Percentiles rank a stretch among this genome's conserved stretches.
Evolutionary conservation across 2,329 filamentous ascomycete genomes (phyloP).

Genomic region (Colletotrichum horii): DNA sequence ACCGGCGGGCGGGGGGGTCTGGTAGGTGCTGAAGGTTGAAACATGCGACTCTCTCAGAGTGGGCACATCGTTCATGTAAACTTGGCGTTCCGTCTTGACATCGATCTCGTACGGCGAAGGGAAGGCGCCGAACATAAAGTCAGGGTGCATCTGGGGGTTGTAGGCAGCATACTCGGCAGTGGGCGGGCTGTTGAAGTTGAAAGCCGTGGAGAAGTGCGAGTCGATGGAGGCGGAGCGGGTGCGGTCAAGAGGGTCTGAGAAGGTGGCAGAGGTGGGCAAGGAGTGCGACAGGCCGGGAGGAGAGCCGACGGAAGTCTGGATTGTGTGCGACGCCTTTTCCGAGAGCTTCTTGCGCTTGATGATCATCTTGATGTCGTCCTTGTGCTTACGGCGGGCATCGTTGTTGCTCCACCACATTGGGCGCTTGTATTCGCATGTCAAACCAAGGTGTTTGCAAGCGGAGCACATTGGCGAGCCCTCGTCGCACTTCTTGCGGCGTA

Average conservation of each 20-base stretch:
- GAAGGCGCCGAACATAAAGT: slow-evolving; percentile 64
- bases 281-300: slow-evolving; percentile 84
- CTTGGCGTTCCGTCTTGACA: slow-evolving; percentile 93
- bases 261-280: slow-evolving; percentile 79
- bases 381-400: slow-evolving; percentile 83
- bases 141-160: slow-evolving; percentile 65
- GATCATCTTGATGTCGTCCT: slow-evolving; percentile 94
- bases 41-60: slow-evolving; percentile 85
- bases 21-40: slow-evolving; percentile 92
- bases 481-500: slow-evolving; percentile 73
- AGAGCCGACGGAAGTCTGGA: slow-evolving; percentile 65
- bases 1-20: slow-evolving; percentile 75
- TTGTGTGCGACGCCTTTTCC: slow-evolving; percentile 74
- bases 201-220: slow-evolving; percentile 76
- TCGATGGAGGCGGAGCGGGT: slow-evolving; percentile 80
- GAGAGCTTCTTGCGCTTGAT: slow-evolving; percentile 97
- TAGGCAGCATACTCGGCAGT: slow-evolving; percentile 65
- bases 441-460: slow-evolving; percentile 75
- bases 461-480: slow-evolving; percentile 67
- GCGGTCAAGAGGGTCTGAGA: slow-evolving; percentile 74
- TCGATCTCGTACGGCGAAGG: slow-evolving; percentile 87
- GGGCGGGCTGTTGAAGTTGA: slow-evolving; percentile 73
- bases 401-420: slow-evolving; percentile 98
- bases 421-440: slow-evolving; percentile 94
- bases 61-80: slow-evolving; percentile 90